phyloP scores from a whole-genome alignment of 1,284 basidiomycete species.

The Polyporus tsugae region DNA sequence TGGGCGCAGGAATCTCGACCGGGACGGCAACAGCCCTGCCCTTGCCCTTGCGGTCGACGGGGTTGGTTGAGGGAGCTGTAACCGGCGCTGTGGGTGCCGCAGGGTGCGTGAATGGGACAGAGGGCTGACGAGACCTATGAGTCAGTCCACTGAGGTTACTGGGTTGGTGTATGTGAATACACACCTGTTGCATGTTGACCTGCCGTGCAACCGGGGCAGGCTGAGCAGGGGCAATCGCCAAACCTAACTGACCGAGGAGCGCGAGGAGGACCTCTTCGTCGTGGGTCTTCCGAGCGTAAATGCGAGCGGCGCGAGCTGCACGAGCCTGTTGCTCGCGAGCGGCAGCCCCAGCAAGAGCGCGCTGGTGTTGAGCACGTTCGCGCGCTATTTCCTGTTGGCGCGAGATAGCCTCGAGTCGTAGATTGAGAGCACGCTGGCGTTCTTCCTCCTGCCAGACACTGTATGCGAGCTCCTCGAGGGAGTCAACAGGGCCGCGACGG shows the following conservation, averaged over 20 bases:
- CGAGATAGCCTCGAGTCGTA: not conserved
- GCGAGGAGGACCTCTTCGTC: constrained; percentile 21
- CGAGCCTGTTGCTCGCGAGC: constrained; percentile 23
- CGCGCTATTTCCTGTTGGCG: constrained; percentile 20
- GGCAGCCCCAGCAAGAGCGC: constrained; percentile 24
- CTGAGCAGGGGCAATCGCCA: not conserved
- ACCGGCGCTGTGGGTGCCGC: not conserved
- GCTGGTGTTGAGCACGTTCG: constrained; percentile 27
- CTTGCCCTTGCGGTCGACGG: constrained; percentile 31
- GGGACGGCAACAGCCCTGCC: constrained; percentile 23
- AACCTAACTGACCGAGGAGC: constrained; percentile 14
- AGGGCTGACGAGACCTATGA: too few species aligned
- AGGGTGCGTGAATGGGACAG: not conserved
- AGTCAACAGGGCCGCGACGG: not conserved
- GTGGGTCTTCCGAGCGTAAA: constrained; percentile 7
- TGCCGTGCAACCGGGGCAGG: not conserved
- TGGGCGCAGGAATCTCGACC: not conserved
- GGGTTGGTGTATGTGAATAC: not conserved
- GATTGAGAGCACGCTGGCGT: constrained; percentile 6
- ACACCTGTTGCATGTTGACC: constrained; percentile 13
- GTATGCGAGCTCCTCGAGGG: constrained; percentile 18
- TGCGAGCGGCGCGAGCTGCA: constrained; percentile 3
- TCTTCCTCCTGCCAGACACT: constrained; percentile 28
- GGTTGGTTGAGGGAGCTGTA: not conserved
- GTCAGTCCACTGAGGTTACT: not conserved